phyloP scores from a whole-genome alignment of 2,329 filamentous ascomycete species.

The Exophiala viscosa region DNA sequence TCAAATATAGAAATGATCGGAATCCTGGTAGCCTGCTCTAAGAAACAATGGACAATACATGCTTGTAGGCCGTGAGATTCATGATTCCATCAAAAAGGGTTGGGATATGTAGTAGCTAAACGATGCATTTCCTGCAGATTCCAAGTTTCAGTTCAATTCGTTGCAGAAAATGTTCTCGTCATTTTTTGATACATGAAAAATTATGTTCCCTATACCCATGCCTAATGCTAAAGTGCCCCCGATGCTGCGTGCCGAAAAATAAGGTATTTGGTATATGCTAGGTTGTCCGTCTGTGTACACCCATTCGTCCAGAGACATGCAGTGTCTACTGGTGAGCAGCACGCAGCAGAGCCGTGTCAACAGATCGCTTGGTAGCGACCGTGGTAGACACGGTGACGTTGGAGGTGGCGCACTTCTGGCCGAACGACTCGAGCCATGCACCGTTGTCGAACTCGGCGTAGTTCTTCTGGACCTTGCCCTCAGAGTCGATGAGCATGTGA shows the following conservation, averaged over 20 bases:
- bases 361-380: background rate
- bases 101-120: too few species aligned
- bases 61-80: background rate
- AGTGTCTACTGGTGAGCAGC: background rate
- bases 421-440: slow-evolving; percentile 27
- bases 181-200: too few species aligned
- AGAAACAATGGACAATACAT: too few species aligned
- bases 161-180: too few species aligned
- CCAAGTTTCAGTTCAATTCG: too few species aligned
- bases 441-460: slow-evolving; percentile 28
- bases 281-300: too few species aligned
- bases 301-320: too few species aligned
- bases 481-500: slow-evolving; percentile 21
- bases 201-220: too few species aligned
- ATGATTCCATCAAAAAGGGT: slow-evolving; percentile 8
- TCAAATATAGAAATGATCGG: background rate
- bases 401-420: slow-evolving; percentile 16
- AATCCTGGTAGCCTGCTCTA: background rate
- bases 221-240: too few species aligned
- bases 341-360: background rate
- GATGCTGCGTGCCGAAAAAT: too few species aligned
- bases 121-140: too few species aligned
- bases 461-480: slow-evolving; percentile 25
- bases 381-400: slow-evolving; percentile 6
- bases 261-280: too few species aligned